phyloP scores from a whole-genome alignment of 768 basidiomycete species.

The Tylopilus rubrobrunneus region DNA sequence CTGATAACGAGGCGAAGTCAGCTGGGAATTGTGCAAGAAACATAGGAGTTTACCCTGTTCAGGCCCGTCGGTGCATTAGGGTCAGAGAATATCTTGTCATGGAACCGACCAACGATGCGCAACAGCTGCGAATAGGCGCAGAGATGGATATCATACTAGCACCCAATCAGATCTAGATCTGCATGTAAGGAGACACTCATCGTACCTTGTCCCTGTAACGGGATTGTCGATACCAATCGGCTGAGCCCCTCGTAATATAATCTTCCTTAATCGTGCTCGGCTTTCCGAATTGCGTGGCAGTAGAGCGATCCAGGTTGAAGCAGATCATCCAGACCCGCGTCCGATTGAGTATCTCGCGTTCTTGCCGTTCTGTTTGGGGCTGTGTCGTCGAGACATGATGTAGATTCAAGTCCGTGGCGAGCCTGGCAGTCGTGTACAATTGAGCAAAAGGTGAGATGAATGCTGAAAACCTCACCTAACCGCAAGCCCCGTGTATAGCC shows the following conservation, averaged over 20 bases:
- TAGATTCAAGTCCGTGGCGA: constrained; percentile 87
- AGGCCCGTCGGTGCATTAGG: constrained; percentile 62
- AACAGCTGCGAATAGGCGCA: constrained; percentile 70
- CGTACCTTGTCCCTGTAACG: constrained; percentile 54
- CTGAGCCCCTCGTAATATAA: constrained; percentile 66
- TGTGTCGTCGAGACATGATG: constrained; percentile 62
- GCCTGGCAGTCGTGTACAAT: constrained; percentile 34
- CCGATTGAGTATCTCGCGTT: constrained; percentile 81
- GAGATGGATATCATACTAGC: constrained; percentile 69
- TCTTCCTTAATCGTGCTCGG: constrained; percentile 87
- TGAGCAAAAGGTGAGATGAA: background rate
- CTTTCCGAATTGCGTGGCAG: constrained; percentile 86
- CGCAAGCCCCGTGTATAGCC: constrained; percentile 85
- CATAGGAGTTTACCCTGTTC: constrained; percentile 50
- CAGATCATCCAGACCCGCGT: constrained; percentile 89
- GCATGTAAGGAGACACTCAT: constrained; percentile 3
- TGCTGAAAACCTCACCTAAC: constrained; percentile 48
- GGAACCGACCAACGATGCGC: constrained; percentile 68
- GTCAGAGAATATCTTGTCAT: constrained; percentile 74
- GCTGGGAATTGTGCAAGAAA: background rate
- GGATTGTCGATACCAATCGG: constrained; percentile 73
- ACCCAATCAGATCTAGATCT: background rate
- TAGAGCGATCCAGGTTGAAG: constrained; percentile 84
- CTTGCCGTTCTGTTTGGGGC: constrained; percentile 69
- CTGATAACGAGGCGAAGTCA: constrained; percentile 32